Conservation (phyloP, 805 yeast species). For the Phaffomyces opuntiae region DNA sequence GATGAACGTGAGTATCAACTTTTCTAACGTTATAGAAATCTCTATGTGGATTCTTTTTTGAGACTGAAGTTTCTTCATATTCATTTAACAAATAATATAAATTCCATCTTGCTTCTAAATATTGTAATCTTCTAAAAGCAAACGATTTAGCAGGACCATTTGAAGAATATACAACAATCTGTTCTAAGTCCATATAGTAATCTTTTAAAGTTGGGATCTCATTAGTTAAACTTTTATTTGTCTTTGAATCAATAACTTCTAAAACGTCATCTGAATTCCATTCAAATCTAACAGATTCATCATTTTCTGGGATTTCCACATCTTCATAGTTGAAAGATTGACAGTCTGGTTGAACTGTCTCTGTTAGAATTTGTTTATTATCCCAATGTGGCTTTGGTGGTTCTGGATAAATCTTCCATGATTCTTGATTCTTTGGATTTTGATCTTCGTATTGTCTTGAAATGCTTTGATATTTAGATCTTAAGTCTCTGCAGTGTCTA, state of each 20-base stretch:
- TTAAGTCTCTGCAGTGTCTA: constrained; percentile 57
- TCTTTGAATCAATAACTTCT: constrained; percentile 43
- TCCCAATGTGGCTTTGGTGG: constrained; percentile 92
- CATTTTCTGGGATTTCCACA: constrained; percentile 43
- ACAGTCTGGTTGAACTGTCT: constrained; percentile 32
- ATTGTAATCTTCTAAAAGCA: constrained; percentile 90
- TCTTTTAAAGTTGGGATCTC: constrained; percentile 80
- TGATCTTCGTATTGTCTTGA: constrained; percentile 69
- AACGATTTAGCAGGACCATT: constrained; percentile 97
- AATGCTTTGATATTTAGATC: constrained; percentile 65
- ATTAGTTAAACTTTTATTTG: constrained; percentile 34
- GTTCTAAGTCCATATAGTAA: constrained; percentile 77
- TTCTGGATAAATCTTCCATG: constrained; percentile 83
- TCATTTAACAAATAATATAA: constrained; percentile 82
- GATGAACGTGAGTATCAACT: constrained; percentile 98
- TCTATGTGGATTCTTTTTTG: constrained; percentile 91
- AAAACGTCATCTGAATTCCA: constrained; percentile 62
- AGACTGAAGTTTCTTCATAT: constrained; percentile 84
- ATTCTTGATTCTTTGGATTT: constrained; percentile 74
- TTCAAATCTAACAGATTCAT: constrained; percentile 35
- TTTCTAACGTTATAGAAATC: constrained; percentile 95
- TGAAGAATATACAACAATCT: constrained; percentile 64
- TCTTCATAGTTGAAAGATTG: constrained; percentile 35
- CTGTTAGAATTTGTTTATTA: constrained; percentile 45
- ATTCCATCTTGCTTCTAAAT: constrained; percentile 95